Conservation (phyloP, 176 grass and related monocot species). For the Triticum monococcum region DNA sequence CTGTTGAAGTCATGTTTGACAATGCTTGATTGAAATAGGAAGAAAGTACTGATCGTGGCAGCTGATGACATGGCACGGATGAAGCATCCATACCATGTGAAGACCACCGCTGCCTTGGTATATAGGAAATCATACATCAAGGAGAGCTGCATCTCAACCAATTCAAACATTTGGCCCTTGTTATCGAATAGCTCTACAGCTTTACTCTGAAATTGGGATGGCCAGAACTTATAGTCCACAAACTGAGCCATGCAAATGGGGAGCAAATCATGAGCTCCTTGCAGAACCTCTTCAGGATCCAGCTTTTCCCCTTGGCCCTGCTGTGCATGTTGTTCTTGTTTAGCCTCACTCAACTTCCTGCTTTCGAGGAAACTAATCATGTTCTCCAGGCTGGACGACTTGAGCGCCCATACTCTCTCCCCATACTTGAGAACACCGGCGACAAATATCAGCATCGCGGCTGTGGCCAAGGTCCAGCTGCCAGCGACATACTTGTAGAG, state of each 20-base stretch:
- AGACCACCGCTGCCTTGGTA: background rate
- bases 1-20: background rate
- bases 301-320: background rate
- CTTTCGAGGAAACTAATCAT: no score
- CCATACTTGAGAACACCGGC: no score
- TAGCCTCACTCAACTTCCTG: no score
- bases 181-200: background rate
- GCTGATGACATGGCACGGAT: background rate
- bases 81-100: no score
- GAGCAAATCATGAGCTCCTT: background rate
- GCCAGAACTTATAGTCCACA: background rate
- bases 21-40: background rate
- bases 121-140: background rate
- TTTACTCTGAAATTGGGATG: background rate
- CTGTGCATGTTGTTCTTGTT: no score
- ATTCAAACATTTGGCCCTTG: background rate
- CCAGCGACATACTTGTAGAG: no score
- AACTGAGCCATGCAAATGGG: background rate
- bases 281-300: background rate
- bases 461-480: no score
- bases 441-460: no score
- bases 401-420: no score
- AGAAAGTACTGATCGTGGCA: background rate
- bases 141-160: background rate
- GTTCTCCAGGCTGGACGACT: no score